A percentile compares a stretch with the other conserved stretches of the same genome.
phyloP scores from a whole-genome alignment of 179 eudicot genomes.

The Corrigiola litoralis region DNA sequence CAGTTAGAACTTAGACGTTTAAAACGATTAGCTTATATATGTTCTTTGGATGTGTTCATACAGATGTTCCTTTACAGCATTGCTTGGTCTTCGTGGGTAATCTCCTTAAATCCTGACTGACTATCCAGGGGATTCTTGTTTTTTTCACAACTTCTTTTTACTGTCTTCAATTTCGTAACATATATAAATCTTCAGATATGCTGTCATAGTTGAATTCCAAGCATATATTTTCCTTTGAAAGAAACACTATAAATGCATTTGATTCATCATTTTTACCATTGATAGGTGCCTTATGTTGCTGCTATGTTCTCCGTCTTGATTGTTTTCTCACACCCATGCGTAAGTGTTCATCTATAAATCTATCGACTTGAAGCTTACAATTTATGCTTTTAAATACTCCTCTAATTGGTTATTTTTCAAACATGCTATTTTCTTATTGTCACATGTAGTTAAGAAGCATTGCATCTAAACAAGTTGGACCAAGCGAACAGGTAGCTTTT shows the following conservation, averaged over 20 bases:
- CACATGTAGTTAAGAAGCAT: conserved; percentile 46
- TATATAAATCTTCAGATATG: no score
- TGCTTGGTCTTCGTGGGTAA: conserved; percentile 62
- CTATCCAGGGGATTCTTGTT: no score
- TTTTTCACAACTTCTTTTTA: no score
- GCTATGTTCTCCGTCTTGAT: conserved; percentile 36
- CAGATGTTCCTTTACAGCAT: conserved; percentile 52
- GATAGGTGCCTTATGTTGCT: conserved; percentile 51
- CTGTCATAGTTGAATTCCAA: no score
- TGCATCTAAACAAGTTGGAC: conserved; percentile 61
- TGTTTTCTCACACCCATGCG: conserved; percentile 46
- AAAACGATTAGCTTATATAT: conserved; percentile 1
- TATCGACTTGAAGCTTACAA: no score
- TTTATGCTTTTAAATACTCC: no score
- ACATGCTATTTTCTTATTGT: background rate
- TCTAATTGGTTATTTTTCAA: no score
- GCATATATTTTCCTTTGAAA: no score
- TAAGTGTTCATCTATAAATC: no score
- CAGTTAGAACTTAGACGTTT: no score
- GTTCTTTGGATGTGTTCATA: conserved; percentile 8
- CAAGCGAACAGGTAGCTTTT: conserved; percentile 60
- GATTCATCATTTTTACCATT: background rate
- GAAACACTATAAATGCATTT: no score
- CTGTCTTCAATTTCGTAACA: no score
- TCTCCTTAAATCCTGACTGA: background rate